Base-by-base conservation (phyloP, 495 filamentous ascomycete species). In the Emericellopsis terricola region DNA sequence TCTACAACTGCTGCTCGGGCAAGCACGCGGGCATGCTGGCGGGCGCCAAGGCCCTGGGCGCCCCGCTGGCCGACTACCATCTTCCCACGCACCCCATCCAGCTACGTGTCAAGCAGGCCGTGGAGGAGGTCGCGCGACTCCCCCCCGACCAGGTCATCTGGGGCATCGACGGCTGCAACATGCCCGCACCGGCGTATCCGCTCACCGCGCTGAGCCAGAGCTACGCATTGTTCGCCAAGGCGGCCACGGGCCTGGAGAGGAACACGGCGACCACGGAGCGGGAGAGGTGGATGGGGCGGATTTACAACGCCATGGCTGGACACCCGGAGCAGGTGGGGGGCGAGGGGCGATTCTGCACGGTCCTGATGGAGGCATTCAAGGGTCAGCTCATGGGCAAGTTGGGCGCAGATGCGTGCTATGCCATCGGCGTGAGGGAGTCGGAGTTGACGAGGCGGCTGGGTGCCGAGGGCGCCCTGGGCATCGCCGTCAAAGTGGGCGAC, bases 1-100 rank as follows among this genome's bases (percentile, higher is more conserved):
- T 55, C 1, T 53, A 48, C 11, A 60, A 53, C 31, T 59, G 59
- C 33, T 62, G 58, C 26, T 60, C 58, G 1, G 56, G 55, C 2
- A 62, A 60, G 17, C 55, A 62, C 43, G 55, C 42, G 2, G 56
- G 55, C 2, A 62, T 62, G 58, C 39, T 60, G 17, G 58, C 50
- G 15, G 56, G 47, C 1, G 41, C 55, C 5, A 56, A 45, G 28
- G 43, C 47, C 2, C 11, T 60, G 1, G 50, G 41, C 2, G 46
- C 39, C 1, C 45, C 41, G 16, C 31, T 46, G 1, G 33, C 6
- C 7, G 42, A 38, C 15, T 62, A 60, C 39, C 51, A 62, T 34
- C 31, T 50, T 1, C 40, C 53, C 0, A 29, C 7, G 0, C 44
- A 51, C 36, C 44, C 46, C 3, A 41, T 62, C n/a, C 58, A 62